Base-by-base conservation (phyloP, 148 eudicot species). In the Nyssa sinensis region DNA sequence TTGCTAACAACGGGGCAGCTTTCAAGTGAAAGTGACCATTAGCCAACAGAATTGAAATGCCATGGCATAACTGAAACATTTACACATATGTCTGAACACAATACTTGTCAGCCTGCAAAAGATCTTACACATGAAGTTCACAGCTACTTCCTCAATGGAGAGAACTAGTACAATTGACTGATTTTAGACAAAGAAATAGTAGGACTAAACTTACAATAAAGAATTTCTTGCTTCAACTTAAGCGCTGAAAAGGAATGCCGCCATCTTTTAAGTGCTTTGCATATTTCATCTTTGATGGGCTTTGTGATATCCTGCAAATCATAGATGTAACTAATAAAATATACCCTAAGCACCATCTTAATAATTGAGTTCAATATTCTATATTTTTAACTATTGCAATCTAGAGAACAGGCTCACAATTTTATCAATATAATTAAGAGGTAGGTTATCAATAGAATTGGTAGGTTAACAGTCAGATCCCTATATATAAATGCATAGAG, bases 201-300 rank as follows among this genome's bases (percentile, higher is more conserved):
- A 72, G 44, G 71, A 77, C n/a, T n/a, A n/a, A n/a, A n/a, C 97
- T 83, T 89, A 95, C 99, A 90, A 44, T 92, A 93, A 72, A 95
- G 92, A 79, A 92, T 90, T 84, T 95, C 97, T 86, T 95, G 97
- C 85, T 85, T 95, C 87, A 93, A 75, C 76, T 91, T 92, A 69
- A 95, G 94, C 0, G 91, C 96, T 64, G 97, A 84, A 79, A 90
- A 92, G 59, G 97, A 95, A 80, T 75, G 77, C 32, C 92, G 84
- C 97, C 99, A 86, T 80, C 81, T 87, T 83, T 86, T 89, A 60
- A 95, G 82, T 62, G 90, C 85, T 62, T 69, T 76, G 67, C 94
- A 92, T 23, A 88, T 75, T 66, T 90, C 92, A 79, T 88, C 97
- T 65, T 87, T 78, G 49, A 95, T 81, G 65, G 97, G 93, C 81